Evolutionary conservation across 2,329 filamentous ascomycete genomes (phyloP), one percentile per base, ranked within the genome.

Genomic region (Graphiopsis chlorocephala): DNA sequence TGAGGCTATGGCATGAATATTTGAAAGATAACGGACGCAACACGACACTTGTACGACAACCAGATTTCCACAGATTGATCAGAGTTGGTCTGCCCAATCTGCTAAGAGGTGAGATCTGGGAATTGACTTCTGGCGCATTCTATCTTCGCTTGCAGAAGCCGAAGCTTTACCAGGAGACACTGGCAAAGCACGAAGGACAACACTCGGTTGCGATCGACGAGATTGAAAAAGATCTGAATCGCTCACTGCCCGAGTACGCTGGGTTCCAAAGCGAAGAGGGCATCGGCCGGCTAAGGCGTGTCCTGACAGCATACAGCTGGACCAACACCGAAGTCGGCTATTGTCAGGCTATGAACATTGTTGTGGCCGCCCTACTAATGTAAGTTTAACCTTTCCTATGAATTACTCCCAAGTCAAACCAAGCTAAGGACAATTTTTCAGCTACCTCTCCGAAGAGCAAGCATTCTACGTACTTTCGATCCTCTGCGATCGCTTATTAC

Each of bases 271-370:
- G 90, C 73, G 91, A 97, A 76, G 93, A 97, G 73, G 95, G 95
- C 17, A 99, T 99, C 69, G 92, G 89, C 52, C 86, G 95, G 23
- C 82, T 99, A 67, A 88, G 95, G 66, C 86, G 94, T 65, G 95
- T 99, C 42, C 83, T 99, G 63, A 98, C 94, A 1, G 95, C 95
- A 4, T 99, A 99, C 81, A 97, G 93, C 79, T 99, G 95, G 95
- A 91, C 90, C 57, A 95, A 99, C 73, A 86, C 91, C 61, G 93
- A 97, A 69, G 93, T 99, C 63, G 95, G 95, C 70, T 99, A 99
- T 78, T 99, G 95, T 77, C 95, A 99, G 79, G 95, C 95, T 67
- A 99, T 99, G 95, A 99, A 99, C 78, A 99, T 99, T 71, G 95
- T 99, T 35, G 94, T 97, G 63, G 95, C 95, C 20, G 95, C 95